Evolutionary conservation across 768 basidiomycete species (phyloP), one percentile per base, ranked within the genome.

Genomic region (Clitopilus passeckerianus): DNA sequence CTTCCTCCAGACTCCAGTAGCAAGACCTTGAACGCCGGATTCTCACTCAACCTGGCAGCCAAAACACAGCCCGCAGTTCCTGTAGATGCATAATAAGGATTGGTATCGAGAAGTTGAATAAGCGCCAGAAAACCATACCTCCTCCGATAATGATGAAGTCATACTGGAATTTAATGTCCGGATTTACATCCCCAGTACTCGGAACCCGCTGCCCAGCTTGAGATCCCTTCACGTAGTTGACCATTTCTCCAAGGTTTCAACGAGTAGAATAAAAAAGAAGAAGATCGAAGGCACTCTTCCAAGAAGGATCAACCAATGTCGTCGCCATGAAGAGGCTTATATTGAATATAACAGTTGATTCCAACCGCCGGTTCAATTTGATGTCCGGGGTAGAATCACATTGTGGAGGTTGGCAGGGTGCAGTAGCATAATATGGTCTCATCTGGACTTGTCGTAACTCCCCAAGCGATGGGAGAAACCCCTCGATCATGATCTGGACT

Each of bases 1-100:
- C 87, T 90, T 58, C 72, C 72, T 1, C 86, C 86, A 22, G 85
- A 79, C 65, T 88, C 86, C 1, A 88, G 68, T 0, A 88, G 66
- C 16, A 87, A 73, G 18, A 88, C 83, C 5, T 77, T 75, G 15
- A 85, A 65, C 0, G 70, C 71, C 0, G 83, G 80, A 59, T 85
- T 75, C 68, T 88, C 86, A 6, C 77, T 80, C 8, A 88, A 68
- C 15, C 86, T 77, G 2, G 84, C 73, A 12, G 85, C 86, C 8
- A 87, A 73, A 8, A 81, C 85, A 65, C 84, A 86, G 10, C 86
- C 86, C 1, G 85, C 77, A 9, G 84, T 86, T 8, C 86, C 85
- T 82, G 34, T n/a, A 30, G 22, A 2, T 22, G 10, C 6, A 10
- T n/a, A 30, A 22, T 61, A 34, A 61, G 50, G 18, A 15, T 46